These are phyloP conservation scores for Trifolium dubium DNA, from an alignment of 306 rosid species.

Conservation along the genomic window DNA sequence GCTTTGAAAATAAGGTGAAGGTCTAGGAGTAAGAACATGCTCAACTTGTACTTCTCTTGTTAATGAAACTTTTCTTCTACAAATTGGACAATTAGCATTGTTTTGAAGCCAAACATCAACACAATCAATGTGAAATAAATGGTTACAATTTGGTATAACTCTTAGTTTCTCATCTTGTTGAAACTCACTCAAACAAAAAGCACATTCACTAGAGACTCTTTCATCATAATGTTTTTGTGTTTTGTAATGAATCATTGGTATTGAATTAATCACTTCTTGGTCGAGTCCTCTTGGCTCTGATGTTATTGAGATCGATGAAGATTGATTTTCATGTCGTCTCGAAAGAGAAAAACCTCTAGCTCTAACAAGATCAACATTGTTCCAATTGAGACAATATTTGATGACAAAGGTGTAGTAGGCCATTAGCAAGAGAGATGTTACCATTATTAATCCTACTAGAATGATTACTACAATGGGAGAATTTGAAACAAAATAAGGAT, in stretches of 20 bases:
- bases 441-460: conserved; percentile 56
- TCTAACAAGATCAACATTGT: conserved; percentile 52
- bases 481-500: conserved; percentile 36
- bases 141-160: conserved; percentile 71
- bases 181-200: conserved; percentile 78
- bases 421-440: conserved; percentile 64
- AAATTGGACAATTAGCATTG: conserved; percentile 81
- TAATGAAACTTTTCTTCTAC: conserved; percentile 63
- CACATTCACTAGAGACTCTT: conserved; percentile 52
- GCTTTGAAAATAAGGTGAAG: conserved; percentile 50
- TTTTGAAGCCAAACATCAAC: conserved; percentile 84
- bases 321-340: conserved; percentile 37
- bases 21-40: conserved; percentile 47
- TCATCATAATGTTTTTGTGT: conserved; percentile 15
- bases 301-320: not conserved
- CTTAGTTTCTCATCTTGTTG: conserved; percentile 66
- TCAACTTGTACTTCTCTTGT: conserved; percentile 29
- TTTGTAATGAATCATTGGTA: conserved; percentile 65
- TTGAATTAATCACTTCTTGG: conserved; percentile 61
- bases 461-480: conserved; percentile 62
- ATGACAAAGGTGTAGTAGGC: conserved; percentile 75
- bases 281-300: conserved; percentile 56
- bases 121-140: conserved; percentile 83
- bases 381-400: conserved; percentile 79
- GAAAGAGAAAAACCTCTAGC: conserved; percentile 55